phyloP scores from a whole-genome alignment of 108 stramenopile genomes.

The Licmophora abbreviata region DNA sequence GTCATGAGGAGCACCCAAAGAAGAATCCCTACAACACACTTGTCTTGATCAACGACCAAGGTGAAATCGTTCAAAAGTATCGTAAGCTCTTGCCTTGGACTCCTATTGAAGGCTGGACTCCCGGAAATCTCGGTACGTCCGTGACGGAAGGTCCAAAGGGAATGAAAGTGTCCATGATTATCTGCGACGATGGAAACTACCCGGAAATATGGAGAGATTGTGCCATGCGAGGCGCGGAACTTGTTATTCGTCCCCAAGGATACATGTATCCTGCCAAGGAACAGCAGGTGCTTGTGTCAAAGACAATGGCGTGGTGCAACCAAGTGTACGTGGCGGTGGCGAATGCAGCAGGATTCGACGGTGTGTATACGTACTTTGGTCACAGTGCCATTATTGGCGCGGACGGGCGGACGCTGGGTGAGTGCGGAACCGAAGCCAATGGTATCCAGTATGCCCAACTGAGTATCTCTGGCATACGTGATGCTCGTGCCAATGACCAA shows the following conservation, averaged over 20 bases:
- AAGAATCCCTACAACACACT: constrained; percentile 82
- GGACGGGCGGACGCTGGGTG: constrained; percentile 77
- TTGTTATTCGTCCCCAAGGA: constrained; percentile 68
- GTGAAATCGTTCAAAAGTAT: constrained; percentile 79
- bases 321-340: constrained; percentile 82
- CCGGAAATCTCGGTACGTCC: constrained; percentile 63
- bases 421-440: constrained; percentile 71
- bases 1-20: constrained; percentile 72
- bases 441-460: constrained; percentile 74
- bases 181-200: constrained; percentile 80
- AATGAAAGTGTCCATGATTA: constrained; percentile 75
- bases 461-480: constrained; percentile 58
- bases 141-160: constrained; percentile 75
- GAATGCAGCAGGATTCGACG: constrained; percentile 78
- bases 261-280: constrained; percentile 83
- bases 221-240: constrained; percentile 73
- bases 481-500: constrained; percentile 66
- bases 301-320: constrained; percentile 84
- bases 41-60: constrained; percentile 66
- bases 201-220: constrained; percentile 68
- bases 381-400: constrained; percentile 66
- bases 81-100: constrained; percentile 76
- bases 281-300: constrained; percentile 74
- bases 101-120: constrained; percentile 61
- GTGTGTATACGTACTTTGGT: constrained; percentile 50